phyloP scores from a whole-genome alignment of 164 flowering plant genomes.

The Pachysandra terminalis region DNA sequence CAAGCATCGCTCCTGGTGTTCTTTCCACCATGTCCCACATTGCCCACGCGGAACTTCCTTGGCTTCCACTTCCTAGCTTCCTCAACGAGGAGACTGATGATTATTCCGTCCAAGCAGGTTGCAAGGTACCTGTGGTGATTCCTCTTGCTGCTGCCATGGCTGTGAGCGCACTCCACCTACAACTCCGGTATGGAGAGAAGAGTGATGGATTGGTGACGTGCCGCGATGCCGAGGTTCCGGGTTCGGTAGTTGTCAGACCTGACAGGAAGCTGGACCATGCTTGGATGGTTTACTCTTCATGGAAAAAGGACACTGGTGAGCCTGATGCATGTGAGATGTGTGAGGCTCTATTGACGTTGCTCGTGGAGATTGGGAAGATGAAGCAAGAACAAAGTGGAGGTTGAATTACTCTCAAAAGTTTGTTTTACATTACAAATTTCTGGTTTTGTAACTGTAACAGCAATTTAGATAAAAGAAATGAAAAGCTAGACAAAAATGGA shows the following conservation, averaged over 20 bases:
- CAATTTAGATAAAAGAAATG: background rate
- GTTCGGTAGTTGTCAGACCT: slow-evolving; percentile 76
- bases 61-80: slow-evolving; percentile 51
- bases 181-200: slow-evolving; percentile 80
- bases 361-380: slow-evolving; percentile 58
- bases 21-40: slow-evolving; percentile 76
- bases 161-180: slow-evolving; percentile 65
- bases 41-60: slow-evolving; percentile 88
- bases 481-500: background rate
- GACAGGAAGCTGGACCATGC: slow-evolving; percentile 78
- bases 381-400: slow-evolving; percentile 14
- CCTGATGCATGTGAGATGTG: slow-evolving; percentile 74
- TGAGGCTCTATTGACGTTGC: slow-evolving; percentile 76
- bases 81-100: slow-evolving; percentile 29
- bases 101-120: slow-evolving; percentile 22
- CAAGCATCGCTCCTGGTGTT: slow-evolving; percentile 58
- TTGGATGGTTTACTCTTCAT: slow-evolving; percentile 90
- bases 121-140: slow-evolving; percentile 59
- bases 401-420: background rate
- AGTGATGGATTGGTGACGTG: slow-evolving; percentile 90
- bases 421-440: background rate
- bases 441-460: background rate
- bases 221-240: slow-evolving; percentile 91
- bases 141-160: slow-evolving; percentile 93
- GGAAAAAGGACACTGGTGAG: slow-evolving; percentile 39